These are phyloP conservation scores for Chenopodium formosanum DNA, from an alignment of 148 eudicot genomes.

Conservation along the genomic window DNA sequence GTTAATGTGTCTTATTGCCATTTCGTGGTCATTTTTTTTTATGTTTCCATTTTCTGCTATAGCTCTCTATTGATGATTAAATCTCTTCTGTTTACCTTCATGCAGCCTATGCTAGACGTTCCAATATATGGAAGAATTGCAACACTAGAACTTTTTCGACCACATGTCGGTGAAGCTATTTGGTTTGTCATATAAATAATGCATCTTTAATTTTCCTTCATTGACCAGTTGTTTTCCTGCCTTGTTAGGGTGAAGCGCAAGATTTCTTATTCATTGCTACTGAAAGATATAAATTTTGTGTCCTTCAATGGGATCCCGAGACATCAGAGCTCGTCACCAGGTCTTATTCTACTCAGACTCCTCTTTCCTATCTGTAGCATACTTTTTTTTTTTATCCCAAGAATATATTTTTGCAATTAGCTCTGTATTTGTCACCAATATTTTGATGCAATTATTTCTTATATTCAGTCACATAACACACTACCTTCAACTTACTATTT, in stretches of 20 bases:
- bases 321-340: conserved; percentile 87
- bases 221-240: conserved; percentile 14
- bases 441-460: neutral
- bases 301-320: conserved; percentile 94
- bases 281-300: conserved; percentile 94
- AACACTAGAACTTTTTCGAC: conserved; percentile 89
- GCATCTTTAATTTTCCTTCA: neutral
- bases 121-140: conserved; percentile 98
- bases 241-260: conserved; percentile 87
- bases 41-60: neutral
- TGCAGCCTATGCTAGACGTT: conserved; percentile 95
- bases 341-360: conserved; percentile 30
- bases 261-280: conserved; percentile 92
- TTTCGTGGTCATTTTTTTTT: neutral
- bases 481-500: neutral
- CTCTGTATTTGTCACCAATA: neutral
- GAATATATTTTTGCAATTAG: neutral
- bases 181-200: neutral
- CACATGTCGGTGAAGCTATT: conserved; percentile 68
- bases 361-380: neutral
- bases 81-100: neutral
- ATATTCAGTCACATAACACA: neutral
- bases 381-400: neutral
- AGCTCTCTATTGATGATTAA: neutral
- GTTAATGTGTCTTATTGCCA: neutral